phyloP scores from a whole-genome alignment of 768 basidiomycete genomes.

The Chalciporus pseudorubinellus region DNA sequence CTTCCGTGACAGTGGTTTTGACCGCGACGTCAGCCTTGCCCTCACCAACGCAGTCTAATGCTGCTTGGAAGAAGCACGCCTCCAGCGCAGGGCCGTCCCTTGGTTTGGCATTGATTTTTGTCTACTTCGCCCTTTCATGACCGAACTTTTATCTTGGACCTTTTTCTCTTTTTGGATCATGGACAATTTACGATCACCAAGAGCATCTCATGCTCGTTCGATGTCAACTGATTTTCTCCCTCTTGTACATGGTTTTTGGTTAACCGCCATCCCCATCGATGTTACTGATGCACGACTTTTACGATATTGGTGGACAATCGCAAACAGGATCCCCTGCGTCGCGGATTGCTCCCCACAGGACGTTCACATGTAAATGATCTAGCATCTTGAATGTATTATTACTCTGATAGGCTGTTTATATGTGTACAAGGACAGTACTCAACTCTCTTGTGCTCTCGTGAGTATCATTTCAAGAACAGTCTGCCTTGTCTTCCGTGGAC shows the following conservation, averaged over 20 bases:
- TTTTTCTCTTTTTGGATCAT: slow-evolving; percentile 4
- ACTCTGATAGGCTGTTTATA: not conserved
- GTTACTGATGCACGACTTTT: slow-evolving; percentile 16
- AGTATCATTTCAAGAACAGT: slow-evolving; percentile 12
- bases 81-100: slow-evolving; percentile 16
- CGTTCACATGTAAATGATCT: slow-evolving; percentile 24
- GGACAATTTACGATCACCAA: slow-evolving; percentile 8
- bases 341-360: slow-evolving; percentile 8
- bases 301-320: slow-evolving; percentile 14
- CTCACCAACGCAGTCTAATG: slow-evolving; percentile 17
- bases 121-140: slow-evolving; percentile 22
- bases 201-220: slow-evolving; percentile 9
- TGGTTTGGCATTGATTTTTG: slow-evolving; percentile 12
- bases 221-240: slow-evolving; percentile 10
- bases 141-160: slow-evolving; percentile 1
- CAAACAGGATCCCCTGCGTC: slow-evolving; percentile 10
- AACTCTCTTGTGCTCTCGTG: not conserved
- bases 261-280: not conserved
- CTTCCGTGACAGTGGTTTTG: slow-evolving; percentile 6
- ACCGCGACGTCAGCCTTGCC: slow-evolving; percentile 1
- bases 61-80: slow-evolving; percentile 26
- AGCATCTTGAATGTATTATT: slow-evolving; percentile 24
- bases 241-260: slow-evolving; percentile 17
- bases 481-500: not conserved
- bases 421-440: not conserved